These are phyloP conservation scores for Nicotiana sylvestris DNA, from an alignment of 257 asterid species.

Conservation along the genomic window DNA sequence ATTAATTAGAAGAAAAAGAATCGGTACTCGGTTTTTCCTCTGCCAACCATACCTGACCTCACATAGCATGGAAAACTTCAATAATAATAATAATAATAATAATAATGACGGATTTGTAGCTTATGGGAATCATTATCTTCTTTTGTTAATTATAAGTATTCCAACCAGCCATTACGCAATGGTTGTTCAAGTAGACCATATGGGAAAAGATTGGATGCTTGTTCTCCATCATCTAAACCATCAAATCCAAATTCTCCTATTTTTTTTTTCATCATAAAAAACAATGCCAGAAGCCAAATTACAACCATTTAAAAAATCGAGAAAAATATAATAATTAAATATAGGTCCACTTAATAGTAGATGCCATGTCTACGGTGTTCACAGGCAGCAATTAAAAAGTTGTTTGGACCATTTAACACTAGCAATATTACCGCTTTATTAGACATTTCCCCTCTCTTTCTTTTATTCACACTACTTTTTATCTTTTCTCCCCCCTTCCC, in stretches of 20 bases:
- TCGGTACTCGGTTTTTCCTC: neutral
- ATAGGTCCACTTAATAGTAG: slow-evolving; percentile 5
- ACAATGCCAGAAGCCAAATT: slow-evolving; percentile 4
- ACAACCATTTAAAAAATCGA: slow-evolving; percentile 4
- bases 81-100: neutral
- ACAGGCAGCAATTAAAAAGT: slow-evolving; percentile 11
- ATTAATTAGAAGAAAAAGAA: neutral
- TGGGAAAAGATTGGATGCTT: slow-evolving; percentile 17
- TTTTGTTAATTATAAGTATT: neutral
- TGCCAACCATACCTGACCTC: slow-evolving; percentile 20
- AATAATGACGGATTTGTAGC: neutral
- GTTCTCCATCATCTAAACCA: slow-evolving; percentile 22
- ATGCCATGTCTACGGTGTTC: neutral
- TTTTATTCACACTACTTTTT: slow-evolving; percentile 8
- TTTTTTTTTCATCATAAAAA: neutral
- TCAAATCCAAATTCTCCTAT: neutral
- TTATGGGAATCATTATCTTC: slow-evolving; percentile 11
- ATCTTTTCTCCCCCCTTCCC: neutral
- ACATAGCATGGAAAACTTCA: neutral
- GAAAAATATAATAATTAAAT: neutral
- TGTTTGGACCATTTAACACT: slow-evolving; percentile 13
- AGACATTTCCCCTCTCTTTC: neutral
- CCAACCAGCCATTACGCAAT: slow-evolving; percentile 18
- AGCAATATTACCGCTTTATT: neutral
- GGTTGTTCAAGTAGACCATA: slow-evolving; percentile 11